These are phyloP conservation scores for Chloranthus sessilifolius DNA, from an alignment of 164 flowering plant genomes.

Conservation along the genomic window DNA sequence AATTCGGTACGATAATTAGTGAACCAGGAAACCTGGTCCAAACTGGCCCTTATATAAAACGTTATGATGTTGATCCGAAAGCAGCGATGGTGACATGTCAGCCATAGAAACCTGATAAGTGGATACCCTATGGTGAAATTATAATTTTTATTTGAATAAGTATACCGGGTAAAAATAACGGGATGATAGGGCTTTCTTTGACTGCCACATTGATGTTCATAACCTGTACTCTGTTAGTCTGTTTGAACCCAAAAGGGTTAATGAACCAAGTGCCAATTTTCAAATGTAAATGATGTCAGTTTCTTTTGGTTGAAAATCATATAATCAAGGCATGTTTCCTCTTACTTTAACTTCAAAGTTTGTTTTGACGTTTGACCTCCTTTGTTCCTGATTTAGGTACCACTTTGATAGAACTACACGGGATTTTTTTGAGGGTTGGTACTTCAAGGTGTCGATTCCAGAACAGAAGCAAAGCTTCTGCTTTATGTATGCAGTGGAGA, in stretches of 20 bases:
- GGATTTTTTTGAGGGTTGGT: constrained; percentile 94
- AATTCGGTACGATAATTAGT: too few relatives aligned
- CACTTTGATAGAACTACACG: constrained; percentile 81
- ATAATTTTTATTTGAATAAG: too few relatives aligned
- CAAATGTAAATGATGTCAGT: neutral
- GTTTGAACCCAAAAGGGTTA: neutral
- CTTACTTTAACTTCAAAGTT: too few relatives aligned
- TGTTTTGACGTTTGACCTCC: neutral
- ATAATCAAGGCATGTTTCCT: too few relatives aligned
- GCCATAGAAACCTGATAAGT: too few relatives aligned
- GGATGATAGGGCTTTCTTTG: neutral
- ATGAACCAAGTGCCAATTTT: neutral
- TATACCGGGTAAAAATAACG: too few relatives aligned
- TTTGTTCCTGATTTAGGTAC: constrained; percentile 41
- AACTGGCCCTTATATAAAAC: too few relatives aligned
- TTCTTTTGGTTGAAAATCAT: neutral
- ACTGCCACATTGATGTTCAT: neutral
- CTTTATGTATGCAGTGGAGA: constrained; percentile 93
- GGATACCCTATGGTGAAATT: too few relatives aligned
- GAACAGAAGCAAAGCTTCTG: constrained; percentile 81
- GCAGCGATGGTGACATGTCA: too few relatives aligned
- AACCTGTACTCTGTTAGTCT: neutral
- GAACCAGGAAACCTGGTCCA: too few relatives aligned
- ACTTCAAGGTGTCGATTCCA: constrained; percentile 88
- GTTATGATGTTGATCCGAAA: too few relatives aligned